Conservation (phyloP, 345 rosid species). For the Camelina laxa region DNA sequence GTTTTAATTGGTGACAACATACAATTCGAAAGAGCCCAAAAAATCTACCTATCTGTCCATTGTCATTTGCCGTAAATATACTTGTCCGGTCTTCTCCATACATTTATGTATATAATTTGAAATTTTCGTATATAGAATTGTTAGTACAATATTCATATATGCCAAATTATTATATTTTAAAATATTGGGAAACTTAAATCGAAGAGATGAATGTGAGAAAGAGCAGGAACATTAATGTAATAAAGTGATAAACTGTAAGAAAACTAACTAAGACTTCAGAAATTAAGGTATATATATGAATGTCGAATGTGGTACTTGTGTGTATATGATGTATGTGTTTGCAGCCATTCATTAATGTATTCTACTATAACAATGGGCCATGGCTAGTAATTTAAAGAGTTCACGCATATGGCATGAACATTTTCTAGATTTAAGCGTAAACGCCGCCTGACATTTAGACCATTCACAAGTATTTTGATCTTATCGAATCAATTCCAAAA, state of each 20-base stretch:
- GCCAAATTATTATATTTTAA: neutral
- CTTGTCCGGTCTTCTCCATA: neutral
- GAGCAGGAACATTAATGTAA: slow-evolving; percentile 12
- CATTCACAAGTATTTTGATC: slow-evolving; percentile 16
- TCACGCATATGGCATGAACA: slow-evolving; percentile 46
- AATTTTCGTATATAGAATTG: neutral
- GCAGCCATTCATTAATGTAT: slow-evolving; percentile 36
- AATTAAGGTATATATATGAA: slow-evolving; percentile 34
- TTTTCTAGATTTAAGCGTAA: slow-evolving; percentile 34
- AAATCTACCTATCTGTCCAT: slow-evolving; percentile 1
- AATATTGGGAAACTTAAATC: neutral
- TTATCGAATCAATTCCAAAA: slow-evolving; percentile 13
- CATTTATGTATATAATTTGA: neutral
- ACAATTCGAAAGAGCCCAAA: neutral
- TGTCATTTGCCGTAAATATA: neutral
- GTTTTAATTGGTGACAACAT: neutral
- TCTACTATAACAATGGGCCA: slow-evolving; percentile 44
- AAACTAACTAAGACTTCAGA: slow-evolving; percentile 23
- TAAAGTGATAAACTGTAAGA: slow-evolving; percentile 33
- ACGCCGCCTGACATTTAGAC: slow-evolving; percentile 41
- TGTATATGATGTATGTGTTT: slow-evolving; percentile 14
- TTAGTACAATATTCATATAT: slow-evolving; percentile 10
- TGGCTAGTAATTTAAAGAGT: slow-evolving; percentile 41
- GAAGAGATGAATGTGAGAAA: slow-evolving; percentile 26
- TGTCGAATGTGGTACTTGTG: slow-evolving; percentile 18